Evolutionary conservation across 169 alveolate genomes (phyloP).

Genomic region (Plasmodium knowlesi): DNA sequence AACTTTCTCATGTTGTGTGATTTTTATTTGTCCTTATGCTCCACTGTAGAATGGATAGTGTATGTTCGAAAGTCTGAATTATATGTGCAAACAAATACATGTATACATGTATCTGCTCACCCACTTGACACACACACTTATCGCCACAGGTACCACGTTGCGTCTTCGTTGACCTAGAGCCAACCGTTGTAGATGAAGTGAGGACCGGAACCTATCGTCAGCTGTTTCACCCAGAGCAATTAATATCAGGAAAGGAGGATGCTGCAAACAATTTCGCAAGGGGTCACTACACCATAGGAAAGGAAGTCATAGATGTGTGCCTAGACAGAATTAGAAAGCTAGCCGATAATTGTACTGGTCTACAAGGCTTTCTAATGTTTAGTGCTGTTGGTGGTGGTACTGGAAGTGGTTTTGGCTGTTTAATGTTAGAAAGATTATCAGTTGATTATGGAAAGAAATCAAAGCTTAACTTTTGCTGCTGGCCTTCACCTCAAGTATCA

Average conservation of each 20-base stretch:
- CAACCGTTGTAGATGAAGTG: constrained; percentile 99
- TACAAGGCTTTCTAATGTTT: constrained; percentile 98
- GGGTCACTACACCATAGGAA: constrained; percentile 99
- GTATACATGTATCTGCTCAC: neutral
- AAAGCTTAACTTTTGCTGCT: constrained; percentile 96
- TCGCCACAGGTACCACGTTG: constrained; percentile 93
- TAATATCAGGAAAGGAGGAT: constrained; percentile 99
- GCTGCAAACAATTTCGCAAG: constrained; percentile 99
- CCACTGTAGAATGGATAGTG: neutral
- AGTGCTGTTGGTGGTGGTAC: constrained; percentile 99
- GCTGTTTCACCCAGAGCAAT: constrained; percentile 98
- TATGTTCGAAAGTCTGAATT: neutral
- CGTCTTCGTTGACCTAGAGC: constrained; percentile 97
- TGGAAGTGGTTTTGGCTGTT: constrained; percentile 99
- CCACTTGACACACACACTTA: neutral
- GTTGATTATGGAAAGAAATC: constrained; percentile 98
- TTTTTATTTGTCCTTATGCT: neutral
- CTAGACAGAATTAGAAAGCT: constrained; percentile 98
- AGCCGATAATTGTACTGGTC: constrained; percentile 99
- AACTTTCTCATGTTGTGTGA: neutral
- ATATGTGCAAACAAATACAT: neutral
- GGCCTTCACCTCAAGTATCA: constrained; percentile 98
- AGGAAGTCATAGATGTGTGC: constrained; percentile 96
- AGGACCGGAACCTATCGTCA: constrained; percentile 98
- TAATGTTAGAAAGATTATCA: constrained; percentile 97